A percentile compares a stretch with the other conserved stretches of the same genome.
Evolutionary conservation across 2,329 filamentous ascomycete genomes (phyloP).

Genomic region (Xylaria sp.): DNA sequence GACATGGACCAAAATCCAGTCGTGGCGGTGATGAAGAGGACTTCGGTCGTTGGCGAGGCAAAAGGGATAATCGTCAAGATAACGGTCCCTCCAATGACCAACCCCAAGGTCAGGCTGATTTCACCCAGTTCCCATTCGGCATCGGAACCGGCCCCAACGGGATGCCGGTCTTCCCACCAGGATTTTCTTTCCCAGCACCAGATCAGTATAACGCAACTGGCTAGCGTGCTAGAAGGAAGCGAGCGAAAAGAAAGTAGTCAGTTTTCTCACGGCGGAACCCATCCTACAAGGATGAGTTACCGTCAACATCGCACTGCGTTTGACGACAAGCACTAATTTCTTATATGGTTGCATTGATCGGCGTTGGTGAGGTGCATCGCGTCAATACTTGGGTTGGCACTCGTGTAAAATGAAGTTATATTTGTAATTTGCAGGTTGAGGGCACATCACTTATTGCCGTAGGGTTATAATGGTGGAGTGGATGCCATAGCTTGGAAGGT

Average conservation of each 20-base stretch:
- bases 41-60: slow-evolving; percentile 46
- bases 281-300: not conserved
- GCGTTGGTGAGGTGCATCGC: slow-evolving; percentile 28
- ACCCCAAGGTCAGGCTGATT: slow-evolving; percentile 41
- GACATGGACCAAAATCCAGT: slow-evolving; percentile 72
- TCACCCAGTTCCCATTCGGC: slow-evolving; percentile 56
- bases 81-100: slow-evolving; percentile 44
- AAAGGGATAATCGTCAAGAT: slow-evolving; percentile 45
- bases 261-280: not conserved
- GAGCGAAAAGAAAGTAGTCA: not conserved
- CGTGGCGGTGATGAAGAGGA: slow-evolving; percentile 51
- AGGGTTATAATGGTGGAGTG: not conserved
- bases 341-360: slow-evolving; percentile 34
- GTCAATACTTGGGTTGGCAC: slow-evolving; percentile 21
- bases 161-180: slow-evolving; percentile 61
- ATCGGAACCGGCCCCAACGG: slow-evolving; percentile 58
- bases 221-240: not conserved
- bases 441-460: not conserved
- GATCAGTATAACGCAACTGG: slow-evolving; percentile 40
- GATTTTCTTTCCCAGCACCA: slow-evolving; percentile 54
- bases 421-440: slow-evolving; percentile 1
- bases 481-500: not conserved
- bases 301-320: slow-evolving; percentile 6
- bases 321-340: slow-evolving; percentile 16
- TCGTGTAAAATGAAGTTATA: slow-evolving; percentile 16